Conservation (phyloP, 1,284 basidiomycete species). For the Austroboletus rostrupii region DNA sequence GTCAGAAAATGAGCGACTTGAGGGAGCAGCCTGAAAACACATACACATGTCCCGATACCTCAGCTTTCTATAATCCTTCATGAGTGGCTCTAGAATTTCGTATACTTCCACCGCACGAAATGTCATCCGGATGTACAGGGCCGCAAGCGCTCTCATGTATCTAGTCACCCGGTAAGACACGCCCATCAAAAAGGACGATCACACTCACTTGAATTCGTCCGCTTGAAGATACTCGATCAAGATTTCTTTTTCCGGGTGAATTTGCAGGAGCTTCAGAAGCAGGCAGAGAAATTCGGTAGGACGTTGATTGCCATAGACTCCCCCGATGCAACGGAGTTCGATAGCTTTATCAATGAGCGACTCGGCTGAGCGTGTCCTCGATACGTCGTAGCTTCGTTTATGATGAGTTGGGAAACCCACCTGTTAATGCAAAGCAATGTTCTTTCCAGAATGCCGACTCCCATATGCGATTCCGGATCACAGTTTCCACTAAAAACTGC, state of each 20-base stretch:
- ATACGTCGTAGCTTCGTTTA: neutral
- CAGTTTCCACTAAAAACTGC: constrained; percentile 93
- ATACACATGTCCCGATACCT: constrained; percentile 76
- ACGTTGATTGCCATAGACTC: constrained; percentile 89
- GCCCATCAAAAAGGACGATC: neutral
- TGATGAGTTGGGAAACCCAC: constrained; percentile 37
- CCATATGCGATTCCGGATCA: constrained; percentile 94
- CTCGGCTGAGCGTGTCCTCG: constrained; percentile 57
- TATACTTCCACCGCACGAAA: constrained; percentile 89
- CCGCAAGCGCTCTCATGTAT: constrained; percentile 90
- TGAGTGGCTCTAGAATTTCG: constrained; percentile 87
- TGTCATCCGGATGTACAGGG: constrained; percentile 93
- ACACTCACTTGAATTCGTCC: constrained; percentile 93
- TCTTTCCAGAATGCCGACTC: constrained; percentile 97
- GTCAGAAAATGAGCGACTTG: constrained; percentile 4
- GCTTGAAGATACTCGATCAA: constrained; percentile 91
- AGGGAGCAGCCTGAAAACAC: constrained; percentile 25
- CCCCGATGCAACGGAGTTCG: constrained; percentile 81
- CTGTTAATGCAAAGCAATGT: constrained; percentile 89
- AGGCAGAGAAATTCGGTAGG: constrained; percentile 92
- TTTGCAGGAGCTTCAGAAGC: constrained; percentile 89
- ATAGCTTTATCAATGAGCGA: constrained; percentile 91
- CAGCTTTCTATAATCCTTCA: constrained; percentile 92
- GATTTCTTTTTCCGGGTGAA: constrained; percentile 97
- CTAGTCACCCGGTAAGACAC: constrained; percentile 38